Evolutionary conservation across 2,329 filamentous ascomycete species (phyloP), one percentile per base, ranked within the genome.

Genomic region (Aspergillus proliferans): DNA sequence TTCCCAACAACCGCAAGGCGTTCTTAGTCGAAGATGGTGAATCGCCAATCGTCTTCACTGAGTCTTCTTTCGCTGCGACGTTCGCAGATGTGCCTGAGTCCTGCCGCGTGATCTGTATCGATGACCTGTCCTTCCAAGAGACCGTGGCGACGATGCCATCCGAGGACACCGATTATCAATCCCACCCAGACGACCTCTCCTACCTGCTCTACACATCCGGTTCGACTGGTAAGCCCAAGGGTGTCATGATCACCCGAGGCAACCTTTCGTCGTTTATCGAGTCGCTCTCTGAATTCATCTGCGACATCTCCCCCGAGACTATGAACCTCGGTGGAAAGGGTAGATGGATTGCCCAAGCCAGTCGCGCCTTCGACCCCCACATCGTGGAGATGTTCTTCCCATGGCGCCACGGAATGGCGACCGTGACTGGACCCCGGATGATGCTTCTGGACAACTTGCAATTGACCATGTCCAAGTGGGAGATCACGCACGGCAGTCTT

Each of bases 211-310:
- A 50, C 34, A 57, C 89, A 0, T 92, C 87, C 3, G 88, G 89
- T 3, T 94, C 89, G 0, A 95, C 89, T 0, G 89, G 89, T 2
- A 87, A 83, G 0, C 89, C 90, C 0, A 95, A 95, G 59, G 89
- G 89, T 2, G 95, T 90, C 57, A 82, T 93, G 50, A 83, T 96
- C 43, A 94, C 87, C 0, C 91, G 96, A 60, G 83, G 89, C 46
- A 96, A 95, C 28, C 40, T 56, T 6, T 50, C 50, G 6, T 39
- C 52, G 8, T 52, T 52, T 12, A 50, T 46, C 2, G 46, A 54
- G 18, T 50, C 54, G 1, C 45, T 51, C 33, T 51, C 49, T 6
- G 49, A 51, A n/a, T 51, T 51, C 30, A 53, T 51, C n/a, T 55
- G 51, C 18, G 48, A 48, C 1, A 47, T 51, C 47, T 47, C 50